Base-by-base conservation (phyloP, 768 basidiomycete species). In the Suillus decipiens region DNA sequence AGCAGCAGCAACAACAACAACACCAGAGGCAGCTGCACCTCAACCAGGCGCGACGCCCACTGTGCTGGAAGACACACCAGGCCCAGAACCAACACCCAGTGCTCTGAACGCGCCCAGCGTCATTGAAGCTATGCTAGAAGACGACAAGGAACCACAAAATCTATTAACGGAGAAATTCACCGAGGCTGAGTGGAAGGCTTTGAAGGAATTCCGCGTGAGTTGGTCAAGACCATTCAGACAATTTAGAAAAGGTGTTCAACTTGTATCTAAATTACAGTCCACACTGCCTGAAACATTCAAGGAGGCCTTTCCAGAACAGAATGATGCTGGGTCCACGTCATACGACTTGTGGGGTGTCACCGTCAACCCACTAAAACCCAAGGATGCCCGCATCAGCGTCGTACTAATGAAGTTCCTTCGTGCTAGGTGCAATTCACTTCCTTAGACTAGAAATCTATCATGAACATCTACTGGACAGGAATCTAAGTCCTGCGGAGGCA, bases 401-500 rank as follows among this genome's bases (percentile, higher is more conserved):
- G 70, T 93, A 10, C 79, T 94, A 42, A 85, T 93, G 84, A 93
- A 93, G 71, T 94, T 93, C 78, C 76, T 92, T 36, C 82, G 89
- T 62, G 92, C 92, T 5, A 84, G 89, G 89, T 87, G 68, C 41
- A 73, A 51, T n/a, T 37, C 31, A 50, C 37, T 11, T 39, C 28
- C 45, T 31, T 33, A 61, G 5, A 51, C 24, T 61, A 58, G 42
- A 17, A n/a, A 53, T 33, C 11, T 8, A 34, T n/a, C 19, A 31
- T 24, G 33, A 22, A 54, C 19, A 60, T 56, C 41, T 10, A 12
- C 56, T 41, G 39, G 37, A 19, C 48, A 87, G 89, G 68, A 80
- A 86, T 60, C 75, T 89, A 67, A 82, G 80, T 66, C 71, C 82
- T 28, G 57, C 66, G 5, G 84, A 85, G 47, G 89, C 89, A 28